Evolutionary conservation across 129 eudicot genomes (phyloP).

Genomic region (Artemisia argyi): DNA sequence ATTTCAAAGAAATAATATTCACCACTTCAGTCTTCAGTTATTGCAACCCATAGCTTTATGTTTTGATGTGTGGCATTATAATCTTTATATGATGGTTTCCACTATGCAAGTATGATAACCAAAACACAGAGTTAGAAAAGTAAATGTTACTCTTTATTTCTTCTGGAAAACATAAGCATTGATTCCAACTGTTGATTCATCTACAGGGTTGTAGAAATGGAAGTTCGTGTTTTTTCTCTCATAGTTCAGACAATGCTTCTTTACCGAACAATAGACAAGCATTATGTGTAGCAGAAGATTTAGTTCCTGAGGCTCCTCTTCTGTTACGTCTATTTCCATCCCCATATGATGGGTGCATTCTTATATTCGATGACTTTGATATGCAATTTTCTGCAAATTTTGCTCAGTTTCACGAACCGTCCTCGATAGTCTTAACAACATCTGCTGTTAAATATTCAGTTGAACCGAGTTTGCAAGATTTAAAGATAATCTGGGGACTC

Average conservation of each 20-base stretch:
- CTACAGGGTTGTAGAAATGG: slow-evolving; percentile 92
- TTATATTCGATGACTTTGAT: slow-evolving; percentile 64
- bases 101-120: neutral
- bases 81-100: neutral
- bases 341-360: slow-evolving; percentile 52
- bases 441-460: slow-evolving; percentile 28
- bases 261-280: slow-evolving; percentile 28
- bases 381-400: slow-evolving; percentile 55
- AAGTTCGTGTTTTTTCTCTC: slow-evolving; percentile 68
- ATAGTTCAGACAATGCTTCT: slow-evolving; percentile 42
- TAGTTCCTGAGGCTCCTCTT: slow-evolving; percentile 39
- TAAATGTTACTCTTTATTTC: neutral
- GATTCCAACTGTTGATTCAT: slow-evolving; percentile 6
- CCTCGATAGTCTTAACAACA: slow-evolving; percentile 59
- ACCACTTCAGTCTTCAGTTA: neutral
- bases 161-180: neutral
- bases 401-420: slow-evolving; percentile 45
- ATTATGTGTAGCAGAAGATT: slow-evolving; percentile 56
- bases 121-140: neutral
- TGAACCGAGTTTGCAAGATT: slow-evolving; percentile 32
- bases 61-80: slow-evolving; percentile 1
- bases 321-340: slow-evolving; percentile 61
- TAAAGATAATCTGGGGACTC: slow-evolving; percentile 51
- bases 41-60: slow-evolving; percentile 4
- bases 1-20: neutral